Conservation (phyloP, 768 basidiomycete genomes). For the Tylopilus cervinicoccineus region DNA sequence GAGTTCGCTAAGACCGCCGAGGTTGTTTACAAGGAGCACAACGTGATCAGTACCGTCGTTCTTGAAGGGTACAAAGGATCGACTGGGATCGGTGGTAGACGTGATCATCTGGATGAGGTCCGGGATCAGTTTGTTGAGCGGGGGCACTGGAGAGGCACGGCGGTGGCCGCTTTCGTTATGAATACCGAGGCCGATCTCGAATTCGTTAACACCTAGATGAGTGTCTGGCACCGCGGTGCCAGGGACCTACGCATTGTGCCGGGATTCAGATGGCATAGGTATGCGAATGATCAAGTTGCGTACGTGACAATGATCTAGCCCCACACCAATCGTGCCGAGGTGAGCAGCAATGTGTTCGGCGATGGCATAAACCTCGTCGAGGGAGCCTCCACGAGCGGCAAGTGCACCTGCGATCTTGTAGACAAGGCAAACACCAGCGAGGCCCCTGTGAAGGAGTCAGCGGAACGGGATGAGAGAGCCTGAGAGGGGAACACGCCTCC, state of each 20-base stretch:
- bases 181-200: constrained; percentile 89
- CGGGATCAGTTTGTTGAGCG: constrained; percentile 65
- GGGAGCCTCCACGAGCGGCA: constrained; percentile 58
- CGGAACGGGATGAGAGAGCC: too few species aligned
- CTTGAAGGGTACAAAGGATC: constrained; percentile 71
- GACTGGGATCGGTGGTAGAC: constrained; percentile 69
- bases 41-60: constrained; percentile 62
- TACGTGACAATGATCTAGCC: constrained; percentile 87
- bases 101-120: constrained; percentile 66
- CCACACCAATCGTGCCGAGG: constrained; percentile 80
- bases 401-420: constrained; percentile 91
- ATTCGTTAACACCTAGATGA: constrained; percentile 56
- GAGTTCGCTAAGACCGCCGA: constrained; percentile 81
- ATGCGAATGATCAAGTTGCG: background rate
- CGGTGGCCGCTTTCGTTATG: constrained; percentile 84
- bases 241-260: constrained; percentile 51
- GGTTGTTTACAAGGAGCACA: constrained; percentile 82
- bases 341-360: constrained; percentile 65
- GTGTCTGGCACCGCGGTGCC: constrained; percentile 61
- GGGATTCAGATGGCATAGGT: background rate
- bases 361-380: constrained; percentile 63
- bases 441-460: constrained; percentile 48
- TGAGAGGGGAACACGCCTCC: constrained; percentile 40
- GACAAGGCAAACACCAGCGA: constrained; percentile 77
- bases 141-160: constrained; percentile 66